Conservation (phyloP, 257 asterid species). For the Solanum sitiens region DNA sequence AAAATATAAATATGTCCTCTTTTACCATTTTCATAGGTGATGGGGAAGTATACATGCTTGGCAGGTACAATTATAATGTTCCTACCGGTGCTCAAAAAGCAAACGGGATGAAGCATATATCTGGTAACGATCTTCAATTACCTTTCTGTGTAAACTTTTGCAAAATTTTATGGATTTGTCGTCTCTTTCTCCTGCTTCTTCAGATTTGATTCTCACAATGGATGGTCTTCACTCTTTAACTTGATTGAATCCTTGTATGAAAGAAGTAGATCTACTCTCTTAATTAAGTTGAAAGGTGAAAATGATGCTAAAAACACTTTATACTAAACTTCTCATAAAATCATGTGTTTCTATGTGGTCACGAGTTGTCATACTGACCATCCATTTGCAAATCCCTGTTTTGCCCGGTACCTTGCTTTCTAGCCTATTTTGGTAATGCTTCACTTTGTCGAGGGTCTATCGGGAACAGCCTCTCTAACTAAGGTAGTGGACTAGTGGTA, state of each 20-base stretch:
- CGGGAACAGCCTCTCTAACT: not conserved
- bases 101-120: constrained; percentile 2
- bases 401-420: not conserved
- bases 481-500: not conserved
- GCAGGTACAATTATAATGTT: constrained; percentile 62
- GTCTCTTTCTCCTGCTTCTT: not conserved
- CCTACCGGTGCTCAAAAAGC: constrained; percentile 32
- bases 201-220: not conserved
- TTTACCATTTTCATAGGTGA: constrained; percentile 21
- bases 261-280: not conserved
- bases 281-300: not conserved
- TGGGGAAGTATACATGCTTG: constrained; percentile 55
- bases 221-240: not conserved
- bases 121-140: constrained; percentile 14
- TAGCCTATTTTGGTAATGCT: not conserved
- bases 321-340: not conserved
- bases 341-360: not conserved
- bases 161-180: not conserved
- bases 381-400: not conserved
- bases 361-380: not conserved
- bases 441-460: not conserved
- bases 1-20: not conserved
- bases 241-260: not conserved
- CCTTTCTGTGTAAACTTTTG: not conserved
- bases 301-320: not conserved